These are phyloP conservation scores for Coemansia erecta DNA, from an alignment of 192 early-diverging fungal species.

Conservation along the genomic window DNA sequence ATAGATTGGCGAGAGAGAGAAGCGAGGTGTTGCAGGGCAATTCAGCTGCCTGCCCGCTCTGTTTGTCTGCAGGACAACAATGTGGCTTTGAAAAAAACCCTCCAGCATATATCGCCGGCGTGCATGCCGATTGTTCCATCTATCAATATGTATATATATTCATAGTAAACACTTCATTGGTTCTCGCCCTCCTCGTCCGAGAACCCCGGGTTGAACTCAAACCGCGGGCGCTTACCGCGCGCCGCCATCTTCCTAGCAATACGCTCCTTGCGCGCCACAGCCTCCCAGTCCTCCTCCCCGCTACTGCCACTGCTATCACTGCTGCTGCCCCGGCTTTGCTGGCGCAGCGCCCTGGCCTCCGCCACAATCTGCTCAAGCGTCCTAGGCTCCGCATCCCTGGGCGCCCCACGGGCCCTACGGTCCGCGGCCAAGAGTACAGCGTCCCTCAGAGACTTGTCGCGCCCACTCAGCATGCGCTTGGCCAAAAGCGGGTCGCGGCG, in stretches of 20 bases:
- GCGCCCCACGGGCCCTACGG: too few relatives aligned
- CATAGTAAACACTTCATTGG: not conserved
- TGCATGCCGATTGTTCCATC: too few relatives aligned
- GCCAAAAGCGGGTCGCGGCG: conserved; percentile 47
- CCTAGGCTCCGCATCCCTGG: conserved; percentile 4
- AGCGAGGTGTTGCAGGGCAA: too few relatives aligned
- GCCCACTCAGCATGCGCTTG: conserved; percentile 42
- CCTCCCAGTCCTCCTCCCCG: conserved; percentile 40
- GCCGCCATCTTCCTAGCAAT: conserved; percentile 25
- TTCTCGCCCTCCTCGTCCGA: conserved; percentile 39
- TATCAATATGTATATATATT: too few relatives aligned
- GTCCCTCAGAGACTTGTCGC: conserved; percentile 49
- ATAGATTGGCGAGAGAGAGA: too few relatives aligned
- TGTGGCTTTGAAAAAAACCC: too few relatives aligned
- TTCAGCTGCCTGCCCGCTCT: too few relatives aligned
- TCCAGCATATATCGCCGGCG: too few relatives aligned
- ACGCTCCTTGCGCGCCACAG: conserved; percentile 42
- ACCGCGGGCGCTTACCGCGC: conserved; percentile 30
- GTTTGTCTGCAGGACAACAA: too few relatives aligned
- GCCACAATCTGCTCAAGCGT: conserved; percentile 30
- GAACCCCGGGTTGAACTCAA: conserved; percentile 45
- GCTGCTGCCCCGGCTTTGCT: conserved; percentile 1
- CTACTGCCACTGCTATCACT: conserved; percentile 17
- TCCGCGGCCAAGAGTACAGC: conserved; percentile 17
- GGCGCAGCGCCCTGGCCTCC: conserved; percentile 24